These are phyloP conservation scores for Sungouiella thailandica DNA, from an alignment of 805 yeast species.

Conservation along the genomic window DNA sequence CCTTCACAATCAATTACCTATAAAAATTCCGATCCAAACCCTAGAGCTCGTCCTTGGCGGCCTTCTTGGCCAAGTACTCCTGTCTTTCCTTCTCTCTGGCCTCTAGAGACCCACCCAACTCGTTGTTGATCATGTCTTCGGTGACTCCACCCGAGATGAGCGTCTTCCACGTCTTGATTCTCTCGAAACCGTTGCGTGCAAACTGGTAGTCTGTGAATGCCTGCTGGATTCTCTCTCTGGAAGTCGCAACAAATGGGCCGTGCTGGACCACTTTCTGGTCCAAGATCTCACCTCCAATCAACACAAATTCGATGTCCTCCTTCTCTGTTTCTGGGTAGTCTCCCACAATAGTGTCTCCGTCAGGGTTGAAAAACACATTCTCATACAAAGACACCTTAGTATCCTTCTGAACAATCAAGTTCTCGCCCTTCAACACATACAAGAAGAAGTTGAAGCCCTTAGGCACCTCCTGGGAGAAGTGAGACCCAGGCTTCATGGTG, in stretches of 20 bases:
- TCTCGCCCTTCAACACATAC: constrained; percentile 59
- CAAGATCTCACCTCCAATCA: constrained; percentile 72
- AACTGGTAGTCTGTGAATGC: constrained; percentile 71
- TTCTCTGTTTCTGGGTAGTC: constrained; percentile 28
- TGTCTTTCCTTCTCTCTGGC: constrained; percentile 23
- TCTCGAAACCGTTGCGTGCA: constrained; percentile 66
- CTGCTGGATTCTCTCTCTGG: constrained; percentile 58
- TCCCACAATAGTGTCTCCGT: constrained; percentile 61
- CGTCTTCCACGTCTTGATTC: constrained; percentile 55
- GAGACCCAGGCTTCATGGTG: constrained; percentile 60
- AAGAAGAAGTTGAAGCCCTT: constrained; percentile 61
- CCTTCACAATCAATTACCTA: too few species aligned
- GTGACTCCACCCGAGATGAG: constrained; percentile 41
- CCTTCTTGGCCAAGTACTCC: constrained; percentile 5
- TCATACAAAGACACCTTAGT: constrained; percentile 33
- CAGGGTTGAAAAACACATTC: constrained; percentile 60
- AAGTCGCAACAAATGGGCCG: constrained; percentile 86
- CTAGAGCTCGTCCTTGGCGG: constrained; percentile 3
- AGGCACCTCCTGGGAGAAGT: constrained; percentile 56
- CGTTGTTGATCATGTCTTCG: constrained; percentile 36
- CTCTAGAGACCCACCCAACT: constrained; percentile 30
- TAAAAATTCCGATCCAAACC: too few species aligned
- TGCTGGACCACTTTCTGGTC: constrained; percentile 78
- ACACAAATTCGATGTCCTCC: constrained; percentile 51
- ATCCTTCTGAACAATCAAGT: constrained; percentile 42